Conservation (phyloP, 1,139 yeast species). For the Hanseniaspora uvarum region DNA sequence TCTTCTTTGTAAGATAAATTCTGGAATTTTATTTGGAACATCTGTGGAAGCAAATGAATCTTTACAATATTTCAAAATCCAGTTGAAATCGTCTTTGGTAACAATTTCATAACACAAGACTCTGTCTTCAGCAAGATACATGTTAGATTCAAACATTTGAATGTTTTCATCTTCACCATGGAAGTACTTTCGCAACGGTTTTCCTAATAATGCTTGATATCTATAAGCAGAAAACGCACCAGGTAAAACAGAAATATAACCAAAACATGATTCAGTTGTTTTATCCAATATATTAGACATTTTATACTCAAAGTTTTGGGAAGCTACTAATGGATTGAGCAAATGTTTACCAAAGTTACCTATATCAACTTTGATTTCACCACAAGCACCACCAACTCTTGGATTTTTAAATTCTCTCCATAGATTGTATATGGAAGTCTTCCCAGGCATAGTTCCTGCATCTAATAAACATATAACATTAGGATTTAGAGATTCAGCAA, state of each 20-base stretch:
- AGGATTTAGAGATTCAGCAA: constrained; percentile 78
- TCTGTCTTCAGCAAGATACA: constrained; percentile 94
- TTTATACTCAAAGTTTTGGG: constrained; percentile 87
- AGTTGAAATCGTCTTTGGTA: constrained; percentile 63
- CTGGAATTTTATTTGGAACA: constrained; percentile 81
- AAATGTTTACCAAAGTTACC: constrained; percentile 61
- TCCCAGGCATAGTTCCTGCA: constrained; percentile 92
- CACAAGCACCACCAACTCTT: constrained; percentile 89
- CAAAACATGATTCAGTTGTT: constrained; percentile 81
- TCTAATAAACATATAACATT: constrained; percentile 75
- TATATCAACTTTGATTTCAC: constrained; percentile 82
- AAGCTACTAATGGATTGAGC: constrained; percentile 77
- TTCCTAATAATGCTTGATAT: constrained; percentile 67
- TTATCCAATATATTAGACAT: constrained; percentile 86
- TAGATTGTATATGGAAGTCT: constrained; percentile 66
- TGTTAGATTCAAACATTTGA: constrained; percentile 75
- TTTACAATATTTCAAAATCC: constrained; percentile 83
- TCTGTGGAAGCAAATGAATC: constrained; percentile 91
- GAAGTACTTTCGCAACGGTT: constrained; percentile 80
- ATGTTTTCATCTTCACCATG: constrained; percentile 74
- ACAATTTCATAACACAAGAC: constrained; percentile 87
- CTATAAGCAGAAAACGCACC: constrained; percentile 92
- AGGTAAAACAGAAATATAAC: constrained; percentile 79
- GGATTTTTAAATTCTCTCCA: constrained; percentile 86
- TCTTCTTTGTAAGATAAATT: constrained; percentile 81